phyloP scores from a whole-genome alignment of 192 early-diverging fungal species.

The Coemansia sp. region DNA sequence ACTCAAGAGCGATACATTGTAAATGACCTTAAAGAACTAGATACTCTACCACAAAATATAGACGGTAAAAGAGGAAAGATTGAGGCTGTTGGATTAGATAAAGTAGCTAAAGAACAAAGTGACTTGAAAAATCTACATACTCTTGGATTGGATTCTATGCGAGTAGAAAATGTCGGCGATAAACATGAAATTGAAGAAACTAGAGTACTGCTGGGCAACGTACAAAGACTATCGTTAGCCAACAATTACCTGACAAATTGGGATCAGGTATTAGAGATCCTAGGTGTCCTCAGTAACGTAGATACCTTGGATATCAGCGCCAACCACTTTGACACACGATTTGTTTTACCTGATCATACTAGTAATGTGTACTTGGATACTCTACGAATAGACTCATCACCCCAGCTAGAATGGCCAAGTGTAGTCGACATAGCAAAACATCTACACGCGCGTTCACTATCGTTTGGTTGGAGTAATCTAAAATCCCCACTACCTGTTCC shows the following conservation, averaged over 20 bases:
- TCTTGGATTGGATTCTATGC: constrained; percentile 10
- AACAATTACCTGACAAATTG: constrained; percentile 27
- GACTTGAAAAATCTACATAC: constrained; percentile 2
- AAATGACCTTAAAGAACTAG: neutral
- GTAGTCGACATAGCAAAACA: neutral
- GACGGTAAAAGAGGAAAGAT: constrained; percentile 32
- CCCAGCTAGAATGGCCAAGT: constrained; percentile 9
- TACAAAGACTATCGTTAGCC: constrained; percentile 18
- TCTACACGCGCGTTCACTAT: constrained; percentile 4
- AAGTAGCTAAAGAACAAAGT: constrained; percentile 14
- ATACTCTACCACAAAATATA: constrained; percentile 6
- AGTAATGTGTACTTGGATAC: too few species aligned
- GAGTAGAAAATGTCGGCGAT: constrained; percentile 1
- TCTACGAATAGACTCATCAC: constrained; percentile 18
- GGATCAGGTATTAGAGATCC: constrained; percentile 8
- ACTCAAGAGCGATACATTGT: constrained; percentile 16
- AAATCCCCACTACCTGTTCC: too few species aligned
- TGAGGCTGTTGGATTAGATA: constrained; percentile 30
- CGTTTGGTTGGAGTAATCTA: constrained; percentile 28
- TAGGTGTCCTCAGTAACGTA: constrained; percentile 1
- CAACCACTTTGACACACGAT: constrained; percentile 13
- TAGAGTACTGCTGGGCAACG: neutral
- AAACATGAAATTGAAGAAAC: neutral
- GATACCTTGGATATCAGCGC: constrained; percentile 23
- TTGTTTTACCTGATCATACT: neutral